Evolutionary conservation across 352 stramenopile species (phyloP).

Genomic region (Pythium plurisporium): DNA sequence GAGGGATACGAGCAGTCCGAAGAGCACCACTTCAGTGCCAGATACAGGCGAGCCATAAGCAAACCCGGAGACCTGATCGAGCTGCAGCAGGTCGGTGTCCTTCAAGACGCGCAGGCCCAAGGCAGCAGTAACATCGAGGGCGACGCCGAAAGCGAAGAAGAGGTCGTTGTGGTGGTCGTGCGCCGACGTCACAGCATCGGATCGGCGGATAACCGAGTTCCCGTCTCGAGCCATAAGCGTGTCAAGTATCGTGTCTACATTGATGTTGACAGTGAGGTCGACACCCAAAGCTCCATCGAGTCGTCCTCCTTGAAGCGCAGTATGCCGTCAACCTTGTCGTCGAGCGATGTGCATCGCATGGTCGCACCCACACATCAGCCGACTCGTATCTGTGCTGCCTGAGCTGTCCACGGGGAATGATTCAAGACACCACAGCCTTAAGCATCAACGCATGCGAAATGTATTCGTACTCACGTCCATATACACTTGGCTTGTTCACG

Average conservation of each 20-base stretch:
- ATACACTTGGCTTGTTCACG: background rate
- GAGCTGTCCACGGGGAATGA: too few relatives aligned
- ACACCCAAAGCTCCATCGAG: background rate
- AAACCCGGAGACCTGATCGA: background rate
- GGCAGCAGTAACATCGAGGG: background rate
- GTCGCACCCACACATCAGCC: too few relatives aligned
- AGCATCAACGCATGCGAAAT: too few relatives aligned
- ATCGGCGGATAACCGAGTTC: background rate
- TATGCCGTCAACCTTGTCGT: background rate
- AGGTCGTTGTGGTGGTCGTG: background rate
- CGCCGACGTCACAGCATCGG: constrained; percentile 3
- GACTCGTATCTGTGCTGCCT: background rate
- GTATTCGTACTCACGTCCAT: too few relatives aligned
- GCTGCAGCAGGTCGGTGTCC: background rate
- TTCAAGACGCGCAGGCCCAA: background rate
- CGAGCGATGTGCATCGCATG: too few relatives aligned
- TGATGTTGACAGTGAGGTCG: background rate
- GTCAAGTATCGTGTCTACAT: constrained; percentile 3
- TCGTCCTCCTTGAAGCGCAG: background rate
- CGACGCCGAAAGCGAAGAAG: background rate
- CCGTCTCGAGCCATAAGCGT: background rate
- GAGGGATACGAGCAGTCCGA: background rate
- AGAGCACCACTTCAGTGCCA: background rate
- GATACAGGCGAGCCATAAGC: background rate
- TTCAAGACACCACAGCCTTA: too few relatives aligned